These are phyloP conservation scores for Salix koriyanagi DNA, from an alignment of 345 rosid genomes.

Conservation along the genomic window DNA sequence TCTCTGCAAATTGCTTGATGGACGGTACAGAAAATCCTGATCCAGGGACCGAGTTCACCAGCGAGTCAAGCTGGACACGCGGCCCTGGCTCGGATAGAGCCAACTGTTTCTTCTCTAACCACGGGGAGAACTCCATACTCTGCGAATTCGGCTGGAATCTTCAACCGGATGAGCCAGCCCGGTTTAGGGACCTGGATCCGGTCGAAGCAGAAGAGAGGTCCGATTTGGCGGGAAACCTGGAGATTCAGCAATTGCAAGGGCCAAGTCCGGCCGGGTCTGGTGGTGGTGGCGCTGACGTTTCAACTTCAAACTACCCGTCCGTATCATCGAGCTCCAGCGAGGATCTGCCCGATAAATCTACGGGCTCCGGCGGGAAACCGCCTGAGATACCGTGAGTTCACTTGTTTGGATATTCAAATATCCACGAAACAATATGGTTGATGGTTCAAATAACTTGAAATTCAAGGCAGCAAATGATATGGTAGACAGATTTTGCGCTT, in stretches of 20 bases:
- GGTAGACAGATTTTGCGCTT: background rate
- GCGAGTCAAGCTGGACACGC: slow-evolving; percentile 36
- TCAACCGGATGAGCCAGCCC: slow-evolving; percentile 13
- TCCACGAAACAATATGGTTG: background rate
- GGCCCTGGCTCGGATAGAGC: slow-evolving; percentile 39
- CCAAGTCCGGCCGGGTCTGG: slow-evolving; percentile 1
- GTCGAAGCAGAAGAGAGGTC: slow-evolving; percentile 8
- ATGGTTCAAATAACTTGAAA: slow-evolving; percentile 1
- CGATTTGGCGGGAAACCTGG: slow-evolving; percentile 24
- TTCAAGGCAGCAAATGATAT: background rate
- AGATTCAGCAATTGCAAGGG: slow-evolving; percentile 11
- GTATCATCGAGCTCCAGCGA: slow-evolving; percentile 83
- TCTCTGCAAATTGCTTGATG: slow-evolving; percentile 5
- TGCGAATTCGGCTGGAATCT: slow-evolving; percentile 69
- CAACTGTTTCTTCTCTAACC: slow-evolving; percentile 44
- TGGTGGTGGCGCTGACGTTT: slow-evolving; percentile 33
- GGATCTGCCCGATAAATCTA: slow-evolving; percentile 74
- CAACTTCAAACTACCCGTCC: slow-evolving; percentile 51
- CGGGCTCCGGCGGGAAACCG: slow-evolving; percentile 61
- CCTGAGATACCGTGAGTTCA: slow-evolving; percentile 89
- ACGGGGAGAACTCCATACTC: slow-evolving; percentile 46
- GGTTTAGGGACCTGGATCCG: slow-evolving; percentile 18
- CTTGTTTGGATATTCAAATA: background rate
- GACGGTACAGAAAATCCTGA: slow-evolving; percentile 32
- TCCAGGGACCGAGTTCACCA: slow-evolving; percentile 33